These are phyloP conservation scores for Mucor velutinosus DNA, from an alignment of 371 early-diverging fungal genomes.

Conservation along the genomic window DNA sequence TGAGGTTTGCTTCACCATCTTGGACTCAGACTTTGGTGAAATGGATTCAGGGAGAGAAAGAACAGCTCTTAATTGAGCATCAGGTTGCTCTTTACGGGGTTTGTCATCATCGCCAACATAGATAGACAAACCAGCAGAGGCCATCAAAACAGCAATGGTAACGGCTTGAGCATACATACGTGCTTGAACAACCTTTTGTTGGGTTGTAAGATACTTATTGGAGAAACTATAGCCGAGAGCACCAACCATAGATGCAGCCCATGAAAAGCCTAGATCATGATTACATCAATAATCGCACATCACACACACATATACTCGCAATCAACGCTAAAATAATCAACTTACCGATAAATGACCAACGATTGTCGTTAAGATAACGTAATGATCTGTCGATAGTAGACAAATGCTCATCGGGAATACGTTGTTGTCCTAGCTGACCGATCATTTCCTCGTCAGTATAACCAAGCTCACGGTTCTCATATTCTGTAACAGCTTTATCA, in stretches of 20 bases:
- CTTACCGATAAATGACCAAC: conserved; percentile 59
- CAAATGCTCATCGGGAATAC: conserved; percentile 10
- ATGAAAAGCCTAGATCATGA: conserved; percentile 56
- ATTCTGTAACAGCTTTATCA: conserved; percentile 41
- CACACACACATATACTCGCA: not conserved
- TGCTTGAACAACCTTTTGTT: conserved; percentile 78
- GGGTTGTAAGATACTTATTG: conserved; percentile 65
- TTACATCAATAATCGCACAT: not conserved
- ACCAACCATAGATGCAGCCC: conserved; percentile 71
- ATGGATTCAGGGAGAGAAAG: conserved; percentile 42
- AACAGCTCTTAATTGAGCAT: conserved; percentile 49
- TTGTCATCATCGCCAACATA: conserved; percentile 45
- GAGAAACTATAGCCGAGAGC: conserved; percentile 68
- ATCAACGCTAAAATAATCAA: not conserved
- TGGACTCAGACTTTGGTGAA: conserved; percentile 18
- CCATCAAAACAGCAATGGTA: conserved; percentile 54
- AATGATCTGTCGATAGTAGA: conserved; percentile 32
- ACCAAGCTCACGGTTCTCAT: conserved; percentile 43
- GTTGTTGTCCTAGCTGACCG: conserved; percentile 12
- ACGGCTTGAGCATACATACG: conserved; percentile 71
- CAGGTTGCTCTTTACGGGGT: conserved; percentile 30
- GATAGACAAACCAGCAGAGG: conserved; percentile 52
- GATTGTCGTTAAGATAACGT: conserved; percentile 47
- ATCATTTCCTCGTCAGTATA: conserved; percentile 48
- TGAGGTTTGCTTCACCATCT: conserved; percentile 17